Conservation (phyloP, 495 filamentous ascomycete genomes). For the Evansstolkia leycettana region DNA sequence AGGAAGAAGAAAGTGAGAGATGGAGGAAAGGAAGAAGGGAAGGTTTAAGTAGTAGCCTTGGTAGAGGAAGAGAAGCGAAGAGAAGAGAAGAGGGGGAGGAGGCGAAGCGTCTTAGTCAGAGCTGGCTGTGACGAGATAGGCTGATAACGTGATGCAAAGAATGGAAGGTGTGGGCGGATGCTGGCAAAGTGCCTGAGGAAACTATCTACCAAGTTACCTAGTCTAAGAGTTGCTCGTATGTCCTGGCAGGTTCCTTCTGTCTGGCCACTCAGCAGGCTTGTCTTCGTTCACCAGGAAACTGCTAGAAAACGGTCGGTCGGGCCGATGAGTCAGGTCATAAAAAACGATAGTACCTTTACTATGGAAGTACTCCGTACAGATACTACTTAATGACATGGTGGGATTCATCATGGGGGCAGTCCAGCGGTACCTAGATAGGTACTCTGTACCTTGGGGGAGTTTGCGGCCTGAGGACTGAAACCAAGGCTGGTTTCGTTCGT, state of each 20-base stretch:
- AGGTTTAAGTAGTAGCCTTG: slow-evolving; percentile 13
- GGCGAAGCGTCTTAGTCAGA: slow-evolving; percentile 31
- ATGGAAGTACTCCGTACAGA: too few relatives aligned
- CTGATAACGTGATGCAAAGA: slow-evolving; percentile 20
- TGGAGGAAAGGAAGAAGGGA: slow-evolving; percentile 3
- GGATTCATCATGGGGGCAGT: too few relatives aligned
- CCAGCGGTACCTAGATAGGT: background rate
- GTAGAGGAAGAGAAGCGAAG: slow-evolving; percentile 3
- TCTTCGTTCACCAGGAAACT: too few relatives aligned
- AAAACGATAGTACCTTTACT: too few relatives aligned
- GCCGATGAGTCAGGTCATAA: too few relatives aligned
- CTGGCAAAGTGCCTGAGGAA: too few relatives aligned
- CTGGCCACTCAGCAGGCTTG: background rate
- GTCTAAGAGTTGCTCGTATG: background rate
- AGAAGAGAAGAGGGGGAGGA: slow-evolving; percentile 18
- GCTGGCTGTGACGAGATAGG: slow-evolving; percentile 20
- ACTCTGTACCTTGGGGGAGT: background rate
- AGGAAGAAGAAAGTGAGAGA: slow-evolving; percentile 8
- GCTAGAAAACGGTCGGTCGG: too few relatives aligned
- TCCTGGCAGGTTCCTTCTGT: background rate
- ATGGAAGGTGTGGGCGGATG: too few relatives aligned
- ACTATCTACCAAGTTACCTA: too few relatives aligned
- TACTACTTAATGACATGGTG: background rate
- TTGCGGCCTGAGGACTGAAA: background rate
- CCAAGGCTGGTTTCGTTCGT: slow-evolving; percentile 7